Base-by-base conservation (phyloP, 108 stramenopile species). In the Hondaea fermentalgiana region DNA sequence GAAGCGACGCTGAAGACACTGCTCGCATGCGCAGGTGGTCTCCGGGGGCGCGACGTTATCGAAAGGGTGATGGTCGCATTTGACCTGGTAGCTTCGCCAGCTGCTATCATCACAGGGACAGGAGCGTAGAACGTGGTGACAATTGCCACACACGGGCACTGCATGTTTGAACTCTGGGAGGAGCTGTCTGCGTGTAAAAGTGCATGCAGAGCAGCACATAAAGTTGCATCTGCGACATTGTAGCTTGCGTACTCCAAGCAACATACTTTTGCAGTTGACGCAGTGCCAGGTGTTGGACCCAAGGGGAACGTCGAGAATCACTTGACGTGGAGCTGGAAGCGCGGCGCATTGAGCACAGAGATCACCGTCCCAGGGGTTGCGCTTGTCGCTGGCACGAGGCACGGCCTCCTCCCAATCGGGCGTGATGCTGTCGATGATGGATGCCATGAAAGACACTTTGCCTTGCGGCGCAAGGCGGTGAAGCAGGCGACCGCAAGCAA, bases 321-420 rank as follows among this genome's bases (percentile, higher is more conserved):
- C 51, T 53, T 83, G 6, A 3, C 76, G 45, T 12, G 76, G 28
- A 2, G 45, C 6, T 6, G 19, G 45, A 45, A 6, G 17, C 3
- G 42, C 6, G 35, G 45, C 49, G 28, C 76, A 83, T 6, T 28
- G 8, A 16, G 45, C n/a, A 23, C 76, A 83, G 45, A 53, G 28
- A 3, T 83, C 76, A 0, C 76, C 76, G 19, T 53, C 76, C 76
- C 76, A 83, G 49, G 45, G 25, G 4, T 47, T 47, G 2, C n/a
- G 76, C 45, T 83, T 47, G 76, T 53, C 3, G 28, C 25, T 83
- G 45, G 76, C 76, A 2, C 76, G 45, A 12, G 76, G 76, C 51
- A 83, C 76, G 25, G 76, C 76, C 28, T 83, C 49, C 10, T 83
- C 76, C 76, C 76, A 83, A 4, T 83, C 76, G 10, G 76, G 76